phyloP scores from a whole-genome alignment of 371 early-diverging fungal genomes.

The Circinella minor region DNA sequence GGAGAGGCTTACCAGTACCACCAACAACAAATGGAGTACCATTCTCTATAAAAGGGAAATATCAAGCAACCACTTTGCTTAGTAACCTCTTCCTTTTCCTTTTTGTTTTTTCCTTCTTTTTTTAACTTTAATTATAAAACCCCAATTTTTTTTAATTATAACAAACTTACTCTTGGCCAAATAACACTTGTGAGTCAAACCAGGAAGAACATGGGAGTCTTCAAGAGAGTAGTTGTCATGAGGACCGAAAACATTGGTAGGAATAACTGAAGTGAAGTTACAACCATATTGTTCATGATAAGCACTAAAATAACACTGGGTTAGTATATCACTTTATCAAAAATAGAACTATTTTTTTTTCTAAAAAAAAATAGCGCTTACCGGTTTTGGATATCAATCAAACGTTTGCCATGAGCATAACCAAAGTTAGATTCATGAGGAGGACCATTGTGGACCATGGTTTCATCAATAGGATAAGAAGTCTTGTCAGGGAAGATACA shows the following conservation, averaged over 20 bases:
- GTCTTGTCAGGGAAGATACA: constrained; percentile 91
- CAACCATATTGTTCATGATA: constrained; percentile 85
- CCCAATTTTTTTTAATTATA: not conserved
- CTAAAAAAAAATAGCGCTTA: constrained; percentile 31
- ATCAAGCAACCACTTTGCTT: not conserved
- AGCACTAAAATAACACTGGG: constrained; percentile 47
- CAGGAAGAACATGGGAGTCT: constrained; percentile 87
- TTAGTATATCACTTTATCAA: no score
- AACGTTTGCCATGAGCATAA: constrained; percentile 88
- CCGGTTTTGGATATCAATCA: constrained; percentile 89
- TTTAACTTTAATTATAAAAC: not conserved
- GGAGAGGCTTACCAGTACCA: constrained; percentile 84
- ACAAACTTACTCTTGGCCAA: constrained; percentile 68
- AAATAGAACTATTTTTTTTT: no score
- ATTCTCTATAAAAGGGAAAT: constrained; percentile 51
- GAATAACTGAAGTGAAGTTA: constrained; percentile 84
- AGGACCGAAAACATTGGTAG: constrained; percentile 89
- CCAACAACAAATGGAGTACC: constrained; percentile 76
- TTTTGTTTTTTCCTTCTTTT: no score
- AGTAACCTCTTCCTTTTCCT: not conserved
- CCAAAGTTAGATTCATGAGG: constrained; percentile 89
- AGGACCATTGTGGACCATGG: constrained; percentile 88
- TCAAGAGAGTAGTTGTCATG: constrained; percentile 85
- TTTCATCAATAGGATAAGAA: constrained; percentile 87
- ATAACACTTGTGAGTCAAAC: constrained; percentile 87